Base-by-base conservation (phyloP, 345 rosid genomes). In the Linum trigynum region DNA sequence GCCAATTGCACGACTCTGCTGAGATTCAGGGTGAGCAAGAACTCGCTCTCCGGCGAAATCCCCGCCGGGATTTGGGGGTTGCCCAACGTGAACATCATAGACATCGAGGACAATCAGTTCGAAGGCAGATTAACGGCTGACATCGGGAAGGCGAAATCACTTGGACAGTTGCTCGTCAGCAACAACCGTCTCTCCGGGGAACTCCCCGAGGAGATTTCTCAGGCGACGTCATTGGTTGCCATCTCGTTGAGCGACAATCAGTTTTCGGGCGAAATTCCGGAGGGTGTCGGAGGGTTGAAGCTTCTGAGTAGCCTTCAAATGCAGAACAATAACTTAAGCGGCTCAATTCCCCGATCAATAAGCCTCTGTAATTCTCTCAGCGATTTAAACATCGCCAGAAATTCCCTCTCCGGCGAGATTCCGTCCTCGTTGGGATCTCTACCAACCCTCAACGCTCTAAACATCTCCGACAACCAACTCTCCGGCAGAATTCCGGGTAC, bases 21-120 rank as follows among this genome's bases (percentile, higher is more conserved):
- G 67, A 82, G 99, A 41, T 90, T 92, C 67, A 82, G 99, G 68
- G 96, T 92, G 16, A 81, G 77, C 59, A 69, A 79, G 3, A 92
- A 92, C 74, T 79, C 75, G 0, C 86, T 92, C 2, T 67, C 88
- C 0, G 98, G 98, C 16, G 69, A 66, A 0, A 82, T 92, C 56
- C 98, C 98, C 0, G 58, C 84, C 0, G 90, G 96, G 11, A 80
- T 92, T 36, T 90, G 97, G 96, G 96, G 97, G 2, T 77, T 92
- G 66, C 96, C 98, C 0, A 7, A 65, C 11, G 71, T 83, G 41
- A 74, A 74, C 56, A 86, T 90, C 17, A 81, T 92, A 50, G 98
- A 92, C 72, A 41, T 90, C 59, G 72, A 77, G 1, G 55, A 55
- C 65, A 92, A 92, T 62, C 77, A 76, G 48, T 50, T 92, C 62